Percentiles rank a stretch among this genome's conserved stretches.
These are phyloP conservation scores for Penicillium malachiteum DNA, from an alignment of 495 filamentous ascomycete species.

Conservation along the genomic window DNA sequence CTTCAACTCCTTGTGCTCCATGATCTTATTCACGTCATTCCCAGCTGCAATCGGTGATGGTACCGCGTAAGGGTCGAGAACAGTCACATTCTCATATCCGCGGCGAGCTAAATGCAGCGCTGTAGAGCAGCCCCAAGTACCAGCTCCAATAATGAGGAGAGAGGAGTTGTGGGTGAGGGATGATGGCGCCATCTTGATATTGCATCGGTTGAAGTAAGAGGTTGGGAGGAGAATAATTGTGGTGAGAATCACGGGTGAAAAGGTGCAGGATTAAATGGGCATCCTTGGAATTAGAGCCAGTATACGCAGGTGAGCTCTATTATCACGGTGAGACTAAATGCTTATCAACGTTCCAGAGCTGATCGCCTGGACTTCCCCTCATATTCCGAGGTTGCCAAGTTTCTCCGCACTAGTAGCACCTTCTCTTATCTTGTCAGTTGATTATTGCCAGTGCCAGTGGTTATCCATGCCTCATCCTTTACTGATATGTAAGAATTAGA, in stretches of 20 bases:
- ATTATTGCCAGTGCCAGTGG: no score
- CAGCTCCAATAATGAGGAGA: constrained; percentile 47
- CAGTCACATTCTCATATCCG: constrained; percentile 47
- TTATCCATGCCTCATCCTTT: no score
- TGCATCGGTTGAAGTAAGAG: no score
- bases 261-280: not conserved
- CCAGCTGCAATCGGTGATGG: constrained; percentile 54
- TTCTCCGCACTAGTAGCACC: not conserved
- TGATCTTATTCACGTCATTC: constrained; percentile 58
- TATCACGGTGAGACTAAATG: not conserved
- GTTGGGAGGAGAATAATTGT: not conserved
- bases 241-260: not conserved
- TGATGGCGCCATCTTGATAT: constrained; percentile 4
- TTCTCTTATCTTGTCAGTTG: not conserved
- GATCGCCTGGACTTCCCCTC: constrained; percentile 5
- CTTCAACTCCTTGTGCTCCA: constrained; percentile 47
- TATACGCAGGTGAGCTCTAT: no score
- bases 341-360: not conserved
- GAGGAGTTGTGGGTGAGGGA: constrained; percentile 15
- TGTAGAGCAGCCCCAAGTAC: constrained; percentile 53
- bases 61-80: constrained; percentile 45
- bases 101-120: constrained; percentile 51
- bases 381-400: not conserved
- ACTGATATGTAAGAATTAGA: no score
- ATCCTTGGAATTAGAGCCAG: no score